Conservation (phyloP, 305 asterid species). For the Fraxinus sp. region DNA sequence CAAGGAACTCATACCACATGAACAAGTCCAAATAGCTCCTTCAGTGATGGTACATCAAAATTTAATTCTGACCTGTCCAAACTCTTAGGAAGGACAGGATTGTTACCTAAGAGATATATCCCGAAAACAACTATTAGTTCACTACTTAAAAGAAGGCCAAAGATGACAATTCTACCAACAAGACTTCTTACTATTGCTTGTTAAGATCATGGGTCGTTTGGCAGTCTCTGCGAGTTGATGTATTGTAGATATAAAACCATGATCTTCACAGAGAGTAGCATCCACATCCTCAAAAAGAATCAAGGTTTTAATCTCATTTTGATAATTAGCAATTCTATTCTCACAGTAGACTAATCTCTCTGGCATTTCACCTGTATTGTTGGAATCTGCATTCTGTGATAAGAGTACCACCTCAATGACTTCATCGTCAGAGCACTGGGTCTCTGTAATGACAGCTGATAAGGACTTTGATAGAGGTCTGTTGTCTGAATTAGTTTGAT, state of each 20-base stretch:
- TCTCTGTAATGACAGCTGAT: constrained; percentile 32
- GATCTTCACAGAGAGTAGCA: constrained; percentile 76
- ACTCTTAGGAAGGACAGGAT: constrained; percentile 78
- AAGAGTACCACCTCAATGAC: constrained; percentile 44
- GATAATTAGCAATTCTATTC: constrained; percentile 34
- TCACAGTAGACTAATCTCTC: constrained; percentile 32
- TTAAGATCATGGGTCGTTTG: constrained; percentile 94
- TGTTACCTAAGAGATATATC: constrained; percentile 46
- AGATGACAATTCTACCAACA: constrained; percentile 20
- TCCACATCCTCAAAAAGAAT: constrained; percentile 97
- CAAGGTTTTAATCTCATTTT: constrained; percentile 57
- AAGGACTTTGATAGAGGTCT: constrained; percentile 38
- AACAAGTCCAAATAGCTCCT: constrained; percentile 64
- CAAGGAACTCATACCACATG: constrained; percentile 46
- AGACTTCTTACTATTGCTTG: constrained; percentile 80
- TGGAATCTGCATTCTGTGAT: constrained; percentile 50
- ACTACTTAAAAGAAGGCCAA: constrained; percentile 18
- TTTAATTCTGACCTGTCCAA: constrained; percentile 67
- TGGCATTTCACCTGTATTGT: constrained; percentile 34
- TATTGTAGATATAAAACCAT: constrained; percentile 75
- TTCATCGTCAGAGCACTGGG: constrained; percentile 42
- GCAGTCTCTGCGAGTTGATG: constrained; percentile 88
- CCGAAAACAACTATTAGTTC: constrained; percentile 28
- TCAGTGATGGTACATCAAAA: constrained; percentile 59
- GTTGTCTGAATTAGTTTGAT: constrained; percentile 34